These are phyloP conservation scores for Ogataea degrootiae DNA, from an alignment of 805 yeast species.

Conservation along the genomic window DNA sequence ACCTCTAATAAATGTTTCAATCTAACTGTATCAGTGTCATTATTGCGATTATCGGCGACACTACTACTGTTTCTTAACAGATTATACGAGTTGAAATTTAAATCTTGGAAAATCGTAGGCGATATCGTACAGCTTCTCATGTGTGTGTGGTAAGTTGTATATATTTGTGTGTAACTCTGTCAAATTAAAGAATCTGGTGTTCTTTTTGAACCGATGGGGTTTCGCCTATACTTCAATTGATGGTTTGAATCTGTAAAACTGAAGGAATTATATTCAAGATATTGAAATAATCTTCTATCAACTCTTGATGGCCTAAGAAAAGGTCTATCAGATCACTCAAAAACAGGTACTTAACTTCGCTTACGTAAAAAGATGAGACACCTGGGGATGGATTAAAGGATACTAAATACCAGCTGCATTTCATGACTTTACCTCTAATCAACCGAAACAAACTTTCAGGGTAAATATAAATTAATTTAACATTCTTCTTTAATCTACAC, in stretches of 20 bases:
- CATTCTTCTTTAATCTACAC: no score
- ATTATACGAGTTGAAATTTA: slow-evolving; percentile 18
- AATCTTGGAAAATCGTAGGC: slow-evolving; percentile 5
- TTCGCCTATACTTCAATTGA: not conserved
- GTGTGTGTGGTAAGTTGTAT: not conserved
- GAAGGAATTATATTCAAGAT: not conserved
- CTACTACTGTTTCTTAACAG: slow-evolving; percentile 5
- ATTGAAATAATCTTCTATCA: not conserved
- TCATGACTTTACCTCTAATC: no score
- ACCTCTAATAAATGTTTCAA: slow-evolving; percentile 18
- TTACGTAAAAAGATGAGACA: no score
- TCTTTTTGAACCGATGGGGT: no score
- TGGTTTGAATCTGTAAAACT: not conserved
- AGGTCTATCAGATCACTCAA: no score
- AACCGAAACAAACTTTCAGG: no score
- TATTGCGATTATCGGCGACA: not conserved
- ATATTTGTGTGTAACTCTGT: no score
- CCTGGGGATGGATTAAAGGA: no score
- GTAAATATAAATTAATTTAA: no score
- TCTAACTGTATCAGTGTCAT: not conserved
- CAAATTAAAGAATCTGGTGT: no score
- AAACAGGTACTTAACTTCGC: no score
- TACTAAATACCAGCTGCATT: no score
- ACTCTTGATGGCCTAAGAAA: not conserved
- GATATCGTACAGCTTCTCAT: not conserved